Conservation (phyloP, 2,329 filamentous ascomycete species). For the Westerdykella sp. region DNA sequence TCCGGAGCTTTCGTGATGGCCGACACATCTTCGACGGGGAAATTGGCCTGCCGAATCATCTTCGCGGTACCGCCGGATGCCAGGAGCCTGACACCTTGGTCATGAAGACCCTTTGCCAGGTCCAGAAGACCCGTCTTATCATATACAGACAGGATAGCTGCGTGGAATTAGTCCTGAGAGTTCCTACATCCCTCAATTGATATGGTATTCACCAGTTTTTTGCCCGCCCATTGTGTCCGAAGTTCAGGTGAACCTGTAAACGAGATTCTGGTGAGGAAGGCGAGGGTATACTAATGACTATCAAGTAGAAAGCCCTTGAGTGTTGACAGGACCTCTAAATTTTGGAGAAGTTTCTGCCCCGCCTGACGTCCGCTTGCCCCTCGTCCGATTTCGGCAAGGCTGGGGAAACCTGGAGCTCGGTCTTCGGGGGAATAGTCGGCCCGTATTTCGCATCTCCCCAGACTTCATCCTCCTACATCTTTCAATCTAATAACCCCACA, state of each 20-base stretch:
- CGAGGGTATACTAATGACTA: slow-evolving; percentile 1
- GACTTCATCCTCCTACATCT: neutral
- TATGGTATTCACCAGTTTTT: slow-evolving; percentile 28
- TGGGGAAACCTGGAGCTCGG: neutral
- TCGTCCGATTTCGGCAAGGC: slow-evolving; percentile 14
- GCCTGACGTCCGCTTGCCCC: slow-evolving; percentile 13
- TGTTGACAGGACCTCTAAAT: slow-evolving; percentile 13
- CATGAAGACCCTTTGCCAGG: slow-evolving; percentile 35
- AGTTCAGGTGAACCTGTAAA: slow-evolving; percentile 3
- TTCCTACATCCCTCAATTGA: neutral
- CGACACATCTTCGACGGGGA: slow-evolving; percentile 95
- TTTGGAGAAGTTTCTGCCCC: slow-evolving; percentile 17
- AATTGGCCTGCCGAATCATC: slow-evolving; percentile 94
- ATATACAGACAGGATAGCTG: slow-evolving; percentile 92
- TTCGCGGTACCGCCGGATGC: slow-evolving; percentile 92
- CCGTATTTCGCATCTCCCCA: neutral
- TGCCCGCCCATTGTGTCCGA: slow-evolving; percentile 28
- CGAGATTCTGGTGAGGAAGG: slow-evolving; percentile 6
- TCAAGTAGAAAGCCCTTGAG: no score
- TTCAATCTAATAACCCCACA: neutral
- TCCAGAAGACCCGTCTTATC: slow-evolving; percentile 73
- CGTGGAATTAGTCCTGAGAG: slow-evolving; percentile 2
- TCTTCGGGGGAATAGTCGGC: neutral
- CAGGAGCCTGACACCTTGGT: slow-evolving; percentile 53
- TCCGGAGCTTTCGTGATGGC: slow-evolving; percentile 92